Base-by-base conservation (phyloP, 1,139 yeast species). In the Debaryomyces sp. region DNA sequence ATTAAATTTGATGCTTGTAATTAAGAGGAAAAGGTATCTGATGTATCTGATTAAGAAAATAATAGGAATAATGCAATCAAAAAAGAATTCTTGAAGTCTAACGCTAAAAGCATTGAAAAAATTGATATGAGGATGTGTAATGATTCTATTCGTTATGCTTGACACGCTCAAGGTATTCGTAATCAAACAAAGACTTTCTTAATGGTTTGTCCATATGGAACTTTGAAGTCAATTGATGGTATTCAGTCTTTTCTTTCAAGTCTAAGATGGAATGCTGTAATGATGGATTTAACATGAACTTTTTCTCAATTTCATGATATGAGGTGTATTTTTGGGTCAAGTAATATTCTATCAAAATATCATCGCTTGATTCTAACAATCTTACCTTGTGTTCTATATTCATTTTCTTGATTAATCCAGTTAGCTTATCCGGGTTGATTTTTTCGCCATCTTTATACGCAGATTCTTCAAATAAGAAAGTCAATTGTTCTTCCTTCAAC, bases 301-400 rank as follows among this genome's bases (percentile, higher is more conserved):
- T 58, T 56, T 65, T 66, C 53, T 76, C 81, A 18, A 54, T 46
- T 36, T 64, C 69, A 54, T 77, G 81, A 38, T 62, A 54, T 6
- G 63, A 62, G 0, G 80, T 76, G 33, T 63, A 52, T 27, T 64
- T 61, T 49, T 69, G 72, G 10, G 79, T 75, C 44, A 75, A 58
- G 47, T 69, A 75, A 51, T 72, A 77, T 50, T 75, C 79, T 30
- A 66, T 64, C 43, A 75, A 57, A 8, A 73, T 54, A n/a, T 71
- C 72, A 39, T 68, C 71, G 48, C 73, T 65, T 38, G 54, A 54
- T 39, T 67, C 68, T 17, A 77, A 57, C 17, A 74, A 56, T 41
- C 57, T 54, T 27, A 70, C 55, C 39, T 68, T 59, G 43, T 69
- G 69, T 5, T 63, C 67, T 26, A 66, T 54, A 8, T 58, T 56